These are phyloP conservation scores for Andrographis paniculata DNA, from an alignment of 305 asterid species.

Conservation along the genomic window DNA sequence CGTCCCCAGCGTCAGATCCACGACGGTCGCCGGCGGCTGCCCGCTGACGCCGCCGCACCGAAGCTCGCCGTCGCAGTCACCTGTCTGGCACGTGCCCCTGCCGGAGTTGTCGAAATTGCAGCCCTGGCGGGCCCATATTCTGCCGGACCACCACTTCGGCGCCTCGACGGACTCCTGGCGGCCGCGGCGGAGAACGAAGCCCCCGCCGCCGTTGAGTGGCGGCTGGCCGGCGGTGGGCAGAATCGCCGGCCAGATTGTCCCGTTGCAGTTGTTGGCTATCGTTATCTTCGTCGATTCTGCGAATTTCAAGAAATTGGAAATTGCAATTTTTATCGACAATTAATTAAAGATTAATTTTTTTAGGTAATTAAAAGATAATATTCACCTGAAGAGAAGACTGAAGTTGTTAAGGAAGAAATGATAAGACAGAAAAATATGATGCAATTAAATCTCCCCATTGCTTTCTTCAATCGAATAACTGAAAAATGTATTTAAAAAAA, in stretches of 20 bases:
- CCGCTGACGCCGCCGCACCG: slow-evolving; percentile 52
- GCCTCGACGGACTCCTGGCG: slow-evolving; percentile 33
- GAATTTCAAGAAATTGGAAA: no score
- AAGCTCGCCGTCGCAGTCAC: slow-evolving; percentile 64
- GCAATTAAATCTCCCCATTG: no score
- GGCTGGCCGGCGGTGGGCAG: slow-evolving; percentile 54
- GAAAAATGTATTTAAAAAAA: no score
- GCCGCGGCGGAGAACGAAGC: slow-evolving; percentile 47
- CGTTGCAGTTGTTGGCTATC: slow-evolving; percentile 66
- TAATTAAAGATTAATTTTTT: no score
- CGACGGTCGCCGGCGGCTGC: slow-evolving; percentile 60
- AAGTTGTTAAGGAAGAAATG: no score
- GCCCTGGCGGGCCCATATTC: slow-evolving; percentile 77
- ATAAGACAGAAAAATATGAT: no score
- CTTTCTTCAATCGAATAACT: no score
- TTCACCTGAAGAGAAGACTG: no score
- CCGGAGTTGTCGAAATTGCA: slow-evolving; percentile 51
- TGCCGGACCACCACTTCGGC: slow-evolving; percentile 69
- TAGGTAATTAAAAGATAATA: no score
- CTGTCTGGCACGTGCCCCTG: slow-evolving; percentile 55
- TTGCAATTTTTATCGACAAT: no score
- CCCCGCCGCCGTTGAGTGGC: slow-evolving; percentile 45
- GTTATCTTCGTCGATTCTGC: no score
- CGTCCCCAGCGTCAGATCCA: slow-evolving; percentile 77
- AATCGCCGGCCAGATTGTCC: slow-evolving; percentile 65